Evolutionary conservation across 1,284 basidiomycete species (phyloP), one percentile per base, ranked within the genome.

Genomic region (Sanghuangporus sanghuang): DNA sequence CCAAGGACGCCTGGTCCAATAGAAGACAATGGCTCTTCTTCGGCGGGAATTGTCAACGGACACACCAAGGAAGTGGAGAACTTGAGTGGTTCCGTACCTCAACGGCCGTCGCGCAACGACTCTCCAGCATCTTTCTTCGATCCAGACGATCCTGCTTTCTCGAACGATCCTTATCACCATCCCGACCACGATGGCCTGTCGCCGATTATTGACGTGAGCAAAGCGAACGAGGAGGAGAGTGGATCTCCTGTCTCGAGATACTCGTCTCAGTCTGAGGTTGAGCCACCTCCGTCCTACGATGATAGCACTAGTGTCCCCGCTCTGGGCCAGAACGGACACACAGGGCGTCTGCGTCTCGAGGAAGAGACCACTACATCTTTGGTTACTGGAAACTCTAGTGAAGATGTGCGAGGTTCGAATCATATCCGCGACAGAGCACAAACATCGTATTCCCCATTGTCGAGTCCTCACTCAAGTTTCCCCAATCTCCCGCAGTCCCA

Each of bases 61-160:
- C 9, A 38, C 12, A 38, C 16, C 23, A 18, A 54, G 35, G 35
- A 35, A 27, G 11, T 36, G 12, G 35, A 14, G 14, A 54, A 35
- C 32, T 38, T 35, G 38, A 18, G 9, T 36, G 5, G 14, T 16
- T 38, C 53, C 9, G 12, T 35, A 38, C 35, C 16, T 35, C 53
- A 38, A 38, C 53, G 53, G 35, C 53, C 53, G 53, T 11, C 53
- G 14, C 53, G 49, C 44, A 52, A 44, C 36, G 7, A 49, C 38
- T 18, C 36, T 35, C 55, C 39, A 48, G 18, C 48, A 42, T 21
- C 49, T n/a, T 18, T 49, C 2, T 42, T 42, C 21, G 40, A 56
- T 44, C 9, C 53, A 62, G 63, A 73, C 55, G 76, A 78, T 66
- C 76, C 75, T 40, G 75, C 76, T 14, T 78, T 77, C 70, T 74